Evolutionary conservation across 441 rosid genomes (phyloP), one percentile per base, ranked within the genome.

Genomic region (Sinapis alba): DNA sequence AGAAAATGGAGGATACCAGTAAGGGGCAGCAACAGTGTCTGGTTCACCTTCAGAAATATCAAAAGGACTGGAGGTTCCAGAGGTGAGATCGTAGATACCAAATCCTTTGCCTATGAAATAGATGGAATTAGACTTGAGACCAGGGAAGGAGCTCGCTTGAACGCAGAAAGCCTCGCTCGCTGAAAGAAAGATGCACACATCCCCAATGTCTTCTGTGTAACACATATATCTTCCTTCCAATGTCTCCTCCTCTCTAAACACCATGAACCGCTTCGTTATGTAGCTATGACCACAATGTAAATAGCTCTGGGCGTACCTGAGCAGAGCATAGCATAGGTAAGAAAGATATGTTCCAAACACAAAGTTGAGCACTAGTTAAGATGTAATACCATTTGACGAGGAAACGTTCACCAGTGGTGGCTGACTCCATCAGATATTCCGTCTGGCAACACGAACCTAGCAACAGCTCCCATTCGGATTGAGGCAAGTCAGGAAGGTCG

Each of bases 241-340:
- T 12, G 16, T 69, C 54, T 71, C 59, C 15, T 62, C 68, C 45
- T 72, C 69, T 34, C 53, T 62, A 72, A 62, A 62, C 21, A 63
- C 69, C 69, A 43, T 30, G 62, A 62, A 41, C 58, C 26, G 26
- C 57, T 15, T 56, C 4, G 72, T 67, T 34, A 2, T 16, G 53
- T 69, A 56, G 30, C 6, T 6, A 13, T 20, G 6, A 6, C 28
- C 13, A n/a, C n/a, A n/a, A n/a, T n/a, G 23, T 13, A n/a, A 2
- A 7, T 21, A 36, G 0, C 13, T 21, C 0, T 58, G 65, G 6
- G 6, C 8, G 8, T 69, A 56, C 61, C 71, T 50, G 27, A 53
- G n/a, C n/a, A n/a, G n/a, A n/a, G n/a, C n/a, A n/a, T n/a, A n/a
- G n/a, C n/a, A n/a, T n/a, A n/a, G n/a, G n/a, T n/a, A n/a, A n/a